Conservation (phyloP, 345 rosid genomes). For the Cardamine occulta region DNA sequence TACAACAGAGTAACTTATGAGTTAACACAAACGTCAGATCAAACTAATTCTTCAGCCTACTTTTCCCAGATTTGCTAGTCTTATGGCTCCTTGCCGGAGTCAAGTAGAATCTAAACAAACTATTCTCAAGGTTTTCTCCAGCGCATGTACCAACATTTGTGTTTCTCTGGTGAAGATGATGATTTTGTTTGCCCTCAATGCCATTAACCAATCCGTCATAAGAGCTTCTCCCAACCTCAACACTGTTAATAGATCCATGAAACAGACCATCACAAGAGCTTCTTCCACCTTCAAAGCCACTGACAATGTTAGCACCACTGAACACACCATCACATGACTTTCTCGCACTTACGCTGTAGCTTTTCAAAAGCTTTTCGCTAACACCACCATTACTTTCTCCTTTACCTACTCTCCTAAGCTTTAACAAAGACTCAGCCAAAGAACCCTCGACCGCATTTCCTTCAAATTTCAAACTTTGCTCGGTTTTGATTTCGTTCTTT, state of each 20-base stretch:
- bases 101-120: constrained; percentile 65
- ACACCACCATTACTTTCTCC: constrained; percentile 50
- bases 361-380: constrained; percentile 64
- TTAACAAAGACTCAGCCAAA: constrained; percentile 54
- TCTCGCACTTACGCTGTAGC: constrained; percentile 64
- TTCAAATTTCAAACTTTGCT: constrained; percentile 40
- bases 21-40: constrained; percentile 8
- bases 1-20: constrained; percentile 30
- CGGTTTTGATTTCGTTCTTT: constrained; percentile 44
- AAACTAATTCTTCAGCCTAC: constrained; percentile 53
- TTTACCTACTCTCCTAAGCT: constrained; percentile 49
- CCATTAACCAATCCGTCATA: constrained; percentile 30
- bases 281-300: constrained; percentile 45
- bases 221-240: constrained; percentile 39
- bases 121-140: constrained; percentile 58
- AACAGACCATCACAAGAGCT: constrained; percentile 49
- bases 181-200: constrained; percentile 39
- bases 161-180: constrained; percentile 24
- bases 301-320: constrained; percentile 14
- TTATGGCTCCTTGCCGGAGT: constrained; percentile 62
- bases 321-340: constrained; percentile 52
- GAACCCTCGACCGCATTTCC: constrained; percentile 51
- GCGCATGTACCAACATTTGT: constrained; percentile 41
- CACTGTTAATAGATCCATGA: constrained; percentile 41
- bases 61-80: constrained; percentile 64